These are phyloP conservation scores for Glutinoglossum americanum DNA, from an alignment of 495 filamentous ascomycete species.

Conservation along the genomic window DNA sequence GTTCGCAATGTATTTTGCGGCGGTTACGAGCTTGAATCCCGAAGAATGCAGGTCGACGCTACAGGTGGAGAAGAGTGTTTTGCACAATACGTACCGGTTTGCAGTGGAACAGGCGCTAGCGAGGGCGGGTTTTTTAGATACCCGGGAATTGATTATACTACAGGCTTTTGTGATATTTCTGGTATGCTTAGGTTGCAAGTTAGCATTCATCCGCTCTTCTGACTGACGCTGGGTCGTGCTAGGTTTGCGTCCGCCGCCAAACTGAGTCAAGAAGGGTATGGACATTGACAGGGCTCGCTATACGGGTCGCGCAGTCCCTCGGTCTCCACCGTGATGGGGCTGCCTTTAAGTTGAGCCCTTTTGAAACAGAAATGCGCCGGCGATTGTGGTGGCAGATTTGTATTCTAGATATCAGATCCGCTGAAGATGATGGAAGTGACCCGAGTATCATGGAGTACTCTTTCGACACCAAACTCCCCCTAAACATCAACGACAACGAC, in stretches of 20 bases:
- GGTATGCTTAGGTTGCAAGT: conserved; percentile 14
- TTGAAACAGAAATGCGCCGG: conserved; percentile 18
- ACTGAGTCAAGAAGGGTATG: conserved; percentile 10
- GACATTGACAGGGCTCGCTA: conserved; percentile 21
- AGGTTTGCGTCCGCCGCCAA: conserved; percentile 3
- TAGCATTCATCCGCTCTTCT: neutral
- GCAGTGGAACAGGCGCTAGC: conserved; percentile 60
- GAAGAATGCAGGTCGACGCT: conserved; percentile 30
- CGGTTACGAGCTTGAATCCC: conserved; percentile 43
- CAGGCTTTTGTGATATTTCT: conserved; percentile 65
- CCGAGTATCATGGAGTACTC: conserved; percentile 42
- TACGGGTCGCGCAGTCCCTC: conserved; percentile 23
- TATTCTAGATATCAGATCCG: conserved; percentile 8
- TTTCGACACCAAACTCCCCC: conserved; percentile 39
- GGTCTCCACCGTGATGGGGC: conserved; percentile 19
- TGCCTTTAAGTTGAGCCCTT: conserved; percentile 9
- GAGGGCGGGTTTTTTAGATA: conserved; percentile 50
- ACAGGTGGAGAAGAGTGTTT: conserved; percentile 27
- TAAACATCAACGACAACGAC: conserved; percentile 60
- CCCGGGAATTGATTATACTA: conserved; percentile 49
- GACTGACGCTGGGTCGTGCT: neutral
- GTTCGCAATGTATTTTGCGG: conserved; percentile 60
- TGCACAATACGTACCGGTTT: conserved; percentile 52
- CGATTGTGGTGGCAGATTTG: conserved; percentile 17
- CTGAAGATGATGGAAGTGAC: conserved; percentile 67